Evolutionary conservation across 1,284 basidiomycete genomes (phyloP).

Genomic region (Ustilago cynodontis): DNA sequence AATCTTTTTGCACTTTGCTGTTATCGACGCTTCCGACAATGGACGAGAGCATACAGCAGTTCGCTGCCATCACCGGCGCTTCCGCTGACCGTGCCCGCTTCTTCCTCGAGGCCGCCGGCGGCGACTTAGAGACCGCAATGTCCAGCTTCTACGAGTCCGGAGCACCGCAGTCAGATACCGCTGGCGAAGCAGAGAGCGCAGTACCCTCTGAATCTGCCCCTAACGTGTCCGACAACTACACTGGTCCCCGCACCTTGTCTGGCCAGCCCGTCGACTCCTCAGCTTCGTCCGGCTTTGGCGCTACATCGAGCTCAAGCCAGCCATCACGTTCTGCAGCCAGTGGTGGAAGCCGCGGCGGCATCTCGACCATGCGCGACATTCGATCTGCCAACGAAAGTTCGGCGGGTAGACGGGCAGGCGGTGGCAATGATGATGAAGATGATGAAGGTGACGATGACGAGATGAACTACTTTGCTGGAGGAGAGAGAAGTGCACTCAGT

Average conservation of each 20-base stretch:
- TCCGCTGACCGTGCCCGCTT: constrained; percentile 68
- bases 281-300: constrained; percentile 37
- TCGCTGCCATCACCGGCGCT: constrained; percentile 68
- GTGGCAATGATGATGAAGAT: constrained; percentile 39
- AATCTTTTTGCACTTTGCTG: neutral
- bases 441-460: constrained; percentile 60
- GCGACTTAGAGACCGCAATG: constrained; percentile 70
- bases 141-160: constrained; percentile 69
- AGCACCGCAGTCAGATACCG: constrained; percentile 15
- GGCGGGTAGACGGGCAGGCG: constrained; percentile 24
- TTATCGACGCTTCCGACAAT: constrained; percentile 29
- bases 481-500: constrained; percentile 81
- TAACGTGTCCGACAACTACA: constrained; percentile 29
- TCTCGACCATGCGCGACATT: constrained; percentile 70
- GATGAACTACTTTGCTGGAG: constrained; percentile 68
- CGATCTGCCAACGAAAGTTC: constrained; percentile 29
- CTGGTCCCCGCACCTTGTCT: constrained; percentile 69
- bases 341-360: constrained; percentile 49
- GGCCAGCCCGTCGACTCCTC: constrained; percentile 65
- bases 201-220: constrained; percentile 15
- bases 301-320: constrained; percentile 14
- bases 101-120: constrained; percentile 69
- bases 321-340: constrained; percentile 17
- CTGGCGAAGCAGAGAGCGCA: constrained; percentile 10
- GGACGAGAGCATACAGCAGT: constrained; percentile 63